Base-by-base conservation (phyloP, 768 basidiomycete genomes). In the Gyrodon lividus region DNA sequence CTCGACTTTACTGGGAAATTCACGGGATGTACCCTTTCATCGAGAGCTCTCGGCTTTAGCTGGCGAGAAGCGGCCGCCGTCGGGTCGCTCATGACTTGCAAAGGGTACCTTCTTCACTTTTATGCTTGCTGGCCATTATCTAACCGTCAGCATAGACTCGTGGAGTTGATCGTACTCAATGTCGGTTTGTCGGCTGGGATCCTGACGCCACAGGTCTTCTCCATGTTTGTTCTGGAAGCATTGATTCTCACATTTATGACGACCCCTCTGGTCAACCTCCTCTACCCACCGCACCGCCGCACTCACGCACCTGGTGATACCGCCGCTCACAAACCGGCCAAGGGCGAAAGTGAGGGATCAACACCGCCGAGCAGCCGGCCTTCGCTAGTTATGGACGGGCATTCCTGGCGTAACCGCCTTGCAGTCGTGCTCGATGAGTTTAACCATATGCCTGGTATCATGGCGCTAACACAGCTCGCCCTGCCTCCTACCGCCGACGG, bases 81-180 rank as follows among this genome's bases (percentile, higher is more conserved):
- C 50, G 97, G 97, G 0, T 86, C 89, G 19, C 71, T 98, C 35
- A 98, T 99, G 95, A 88, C 83, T 66, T 96, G 94, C 65, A 95
- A 99, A 77, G 94, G 93, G 89, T 88, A 51, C 34, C 76, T 87
- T 52, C 42, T 34, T 34, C 37, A 9, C 31, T 48, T 41, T 23
- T 0, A 28, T 0, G 30, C 14, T 53, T 31, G 30, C 43, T 51
- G 14, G 9, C 8, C 17, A 2, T 2, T 51, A 23, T 46, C 54
- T 60, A 20, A 60, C 17, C 28, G 17, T 47, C 26, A 4, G 14
- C 43, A 17, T 44, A 90, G 89, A 39, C 77, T 97, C 4, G 91
- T 98, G 9, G 95, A 97, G 61, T 74, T 98, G 41, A 97, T 98
- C 61, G 96, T 98, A 10, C 85, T 98, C 56, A 99, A 98, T 58